Base-by-base conservation (phyloP, 768 basidiomycete species). In the Calvatia gigantea region DNA sequence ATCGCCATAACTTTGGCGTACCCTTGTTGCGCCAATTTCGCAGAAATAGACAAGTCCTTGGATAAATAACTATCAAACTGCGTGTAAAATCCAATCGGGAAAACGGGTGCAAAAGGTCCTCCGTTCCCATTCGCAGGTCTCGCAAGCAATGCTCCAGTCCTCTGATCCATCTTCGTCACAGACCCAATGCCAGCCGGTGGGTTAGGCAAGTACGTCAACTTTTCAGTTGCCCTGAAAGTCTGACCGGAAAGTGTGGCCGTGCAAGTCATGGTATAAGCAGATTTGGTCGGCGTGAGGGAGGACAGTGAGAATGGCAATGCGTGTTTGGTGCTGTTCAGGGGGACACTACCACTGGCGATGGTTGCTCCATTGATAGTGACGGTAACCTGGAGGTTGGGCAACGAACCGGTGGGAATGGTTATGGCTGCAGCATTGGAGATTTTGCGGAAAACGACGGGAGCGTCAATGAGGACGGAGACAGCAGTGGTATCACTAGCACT, bases 51-150 rank as follows among this genome's bases (percentile, higher is more conserved):
- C 1, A 83, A 62, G 63, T 90, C 83, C 6, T 70, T 63, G 2
- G 70, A 76, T 14, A 89, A 69, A 56, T 83, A 84, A 14, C 67
- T 65, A 37, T 77, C 80, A 44, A 87, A 85, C 4, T 75, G 67
- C 0, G 88, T 83, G 61, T 89, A 91, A 67, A 87, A 92, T 0
- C 89, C 89, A 42, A 89, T 78, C 0, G 91, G 88, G 54, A 91
- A 78, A 1, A 87, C 74, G 0, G 81, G 78, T 21, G 78, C 74
- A 58, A 78, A 85, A 6, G 68, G 58, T 9, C 80, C 78, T 7
- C 73, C 74, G 41, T 69, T 65, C n/a, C 83, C 82, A 42, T 74
- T 74, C 0, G 79, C 75, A 6, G 79, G 80, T 43, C 75, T 69
- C 1, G 80, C 83, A 35, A 83, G 62, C 37, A 85, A 56, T 0